phyloP scores from a whole-genome alignment of 768 basidiomycete species.

The Dentipellis fragilis region DNA sequence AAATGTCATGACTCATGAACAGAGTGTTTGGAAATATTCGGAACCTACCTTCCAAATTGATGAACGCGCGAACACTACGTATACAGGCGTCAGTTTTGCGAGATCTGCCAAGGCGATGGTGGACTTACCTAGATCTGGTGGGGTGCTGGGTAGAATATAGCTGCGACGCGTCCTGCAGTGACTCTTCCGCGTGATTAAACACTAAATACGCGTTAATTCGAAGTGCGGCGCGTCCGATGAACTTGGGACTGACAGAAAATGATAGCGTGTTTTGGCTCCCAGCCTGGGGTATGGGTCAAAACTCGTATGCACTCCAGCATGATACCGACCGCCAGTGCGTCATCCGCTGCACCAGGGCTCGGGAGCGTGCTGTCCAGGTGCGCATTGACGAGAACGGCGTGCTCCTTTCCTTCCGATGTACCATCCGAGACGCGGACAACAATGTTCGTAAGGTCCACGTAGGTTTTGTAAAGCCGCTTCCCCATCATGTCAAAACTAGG shows the following conservation, averaged over 20 bases:
- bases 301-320: slow-evolving; percentile 89
- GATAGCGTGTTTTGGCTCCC: slow-evolving; percentile 67
- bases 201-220: slow-evolving; percentile 34
- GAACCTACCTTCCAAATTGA: slow-evolving; percentile 77
- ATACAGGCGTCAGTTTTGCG: background rate
- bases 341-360: slow-evolving; percentile 82
- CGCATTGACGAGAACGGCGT: slow-evolving; percentile 80
- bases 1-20: slow-evolving; percentile 1
- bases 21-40: background rate
- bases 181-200: slow-evolving; percentile 94
- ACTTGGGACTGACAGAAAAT: slow-evolving; percentile 57
- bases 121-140: slow-evolving; percentile 51
- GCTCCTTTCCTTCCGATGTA: slow-evolving; percentile 58
- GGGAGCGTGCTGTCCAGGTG: slow-evolving; percentile 90
- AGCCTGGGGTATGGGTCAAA: slow-evolving; percentile 52
- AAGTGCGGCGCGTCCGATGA: background rate
- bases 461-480: slow-evolving; percentile 75
- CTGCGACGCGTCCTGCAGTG: slow-evolving; percentile 90
- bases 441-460: slow-evolving; percentile 82
- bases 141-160: slow-evolving; percentile 88
- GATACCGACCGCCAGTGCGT: slow-evolving; percentile 78
- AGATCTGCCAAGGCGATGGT: background rate
- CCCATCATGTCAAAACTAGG: slow-evolving; percentile 87
- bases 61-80: slow-evolving; percentile 65
- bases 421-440: slow-evolving; percentile 79